Conservation (phyloP, 208 protist species). For the Leishmania martiniquensis region DNA sequence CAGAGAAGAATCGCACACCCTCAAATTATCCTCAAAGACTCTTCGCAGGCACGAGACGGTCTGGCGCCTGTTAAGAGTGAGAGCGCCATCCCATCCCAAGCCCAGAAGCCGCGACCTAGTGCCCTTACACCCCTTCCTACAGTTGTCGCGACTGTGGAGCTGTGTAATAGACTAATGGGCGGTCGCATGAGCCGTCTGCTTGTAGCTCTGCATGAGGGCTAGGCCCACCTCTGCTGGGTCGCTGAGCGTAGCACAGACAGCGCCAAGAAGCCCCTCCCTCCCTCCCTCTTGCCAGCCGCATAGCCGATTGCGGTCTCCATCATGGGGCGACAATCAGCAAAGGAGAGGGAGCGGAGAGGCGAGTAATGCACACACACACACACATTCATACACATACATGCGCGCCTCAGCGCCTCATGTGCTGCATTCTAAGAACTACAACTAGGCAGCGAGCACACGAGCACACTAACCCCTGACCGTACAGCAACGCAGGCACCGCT, state of each 20-base stretch:
- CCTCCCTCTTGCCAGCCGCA: constrained; percentile 37
- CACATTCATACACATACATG: too few species aligned
- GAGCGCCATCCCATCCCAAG: constrained; percentile 64
- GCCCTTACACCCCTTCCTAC: constrained; percentile 68
- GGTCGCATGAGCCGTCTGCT: constrained; percentile 32
- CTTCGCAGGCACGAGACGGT: constrained; percentile 42
- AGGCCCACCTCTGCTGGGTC: constrained; percentile 85
- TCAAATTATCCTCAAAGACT: constrained; percentile 39
- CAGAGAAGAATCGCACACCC: constrained; percentile 25
- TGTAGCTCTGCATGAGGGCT: constrained; percentile 75
- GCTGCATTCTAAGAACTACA: neutral
- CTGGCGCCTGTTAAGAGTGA: constrained; percentile 69
- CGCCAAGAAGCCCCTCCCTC: constrained; percentile 40
- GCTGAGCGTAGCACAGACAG: constrained; percentile 57
- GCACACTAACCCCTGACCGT: too few species aligned
- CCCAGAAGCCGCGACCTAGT: constrained; percentile 56
- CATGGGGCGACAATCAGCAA: neutral
- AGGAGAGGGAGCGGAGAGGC: neutral
- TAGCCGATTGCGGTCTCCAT: constrained; percentile 31
- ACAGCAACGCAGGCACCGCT: too few species aligned
- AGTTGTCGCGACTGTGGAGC: constrained; percentile 49
- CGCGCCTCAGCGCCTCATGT: too few species aligned
- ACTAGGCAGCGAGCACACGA: too few species aligned
- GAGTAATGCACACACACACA: neutral
- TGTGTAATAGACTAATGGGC: constrained; percentile 45